These are phyloP conservation scores for Oryza nivara DNA, from an alignment of 176 grass and related monocot genomes.

Conservation along the genomic window DNA sequence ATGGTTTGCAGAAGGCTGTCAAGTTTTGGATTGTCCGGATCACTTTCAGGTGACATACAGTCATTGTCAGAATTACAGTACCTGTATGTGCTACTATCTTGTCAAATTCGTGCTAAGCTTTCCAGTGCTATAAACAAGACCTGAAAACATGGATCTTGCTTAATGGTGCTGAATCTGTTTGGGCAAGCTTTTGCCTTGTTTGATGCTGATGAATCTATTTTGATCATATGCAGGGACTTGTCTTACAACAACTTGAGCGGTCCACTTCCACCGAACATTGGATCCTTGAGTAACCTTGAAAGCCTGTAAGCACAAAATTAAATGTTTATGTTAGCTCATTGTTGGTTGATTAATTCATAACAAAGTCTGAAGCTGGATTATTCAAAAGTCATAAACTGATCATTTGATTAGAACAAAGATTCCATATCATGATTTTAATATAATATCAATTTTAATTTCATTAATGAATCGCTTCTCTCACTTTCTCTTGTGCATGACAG, in stretches of 20 bases:
- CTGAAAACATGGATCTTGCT: too few relatives aligned
- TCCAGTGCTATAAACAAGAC: too few relatives aligned
- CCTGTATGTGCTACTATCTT: slow-evolving; percentile 50
- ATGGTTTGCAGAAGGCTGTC: slow-evolving; percentile 55
- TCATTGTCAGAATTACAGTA: slow-evolving; percentile 48
- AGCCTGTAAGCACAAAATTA: slow-evolving; percentile 50
- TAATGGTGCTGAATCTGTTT: too few relatives aligned
- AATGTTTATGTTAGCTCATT: too few relatives aligned
- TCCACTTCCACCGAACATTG: slow-evolving; percentile 56
- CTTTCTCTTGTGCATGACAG: slow-evolving; percentile 9
- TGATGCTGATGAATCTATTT: too few relatives aligned
- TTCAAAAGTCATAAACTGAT: too few relatives aligned
- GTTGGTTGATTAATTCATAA: too few relatives aligned
- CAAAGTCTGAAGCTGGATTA: too few relatives aligned
- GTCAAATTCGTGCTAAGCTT: not conserved
- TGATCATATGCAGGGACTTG: slow-evolving; percentile 57
- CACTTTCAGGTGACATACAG: slow-evolving; percentile 76
- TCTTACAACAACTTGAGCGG: slow-evolving; percentile 80
- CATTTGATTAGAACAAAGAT: too few relatives aligned
- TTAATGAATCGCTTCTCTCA: not conserved
- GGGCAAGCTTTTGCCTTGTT: too few relatives aligned
- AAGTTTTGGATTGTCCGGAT: slow-evolving; percentile 63
- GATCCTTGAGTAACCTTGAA: slow-evolving; percentile 62
- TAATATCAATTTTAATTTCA: too few relatives aligned
- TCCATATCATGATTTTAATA: too few relatives aligned